Evolutionary conservation across 2,329 filamentous ascomycete genomes (phyloP).

Genomic region (Thermochaetoides dissita): DNA sequence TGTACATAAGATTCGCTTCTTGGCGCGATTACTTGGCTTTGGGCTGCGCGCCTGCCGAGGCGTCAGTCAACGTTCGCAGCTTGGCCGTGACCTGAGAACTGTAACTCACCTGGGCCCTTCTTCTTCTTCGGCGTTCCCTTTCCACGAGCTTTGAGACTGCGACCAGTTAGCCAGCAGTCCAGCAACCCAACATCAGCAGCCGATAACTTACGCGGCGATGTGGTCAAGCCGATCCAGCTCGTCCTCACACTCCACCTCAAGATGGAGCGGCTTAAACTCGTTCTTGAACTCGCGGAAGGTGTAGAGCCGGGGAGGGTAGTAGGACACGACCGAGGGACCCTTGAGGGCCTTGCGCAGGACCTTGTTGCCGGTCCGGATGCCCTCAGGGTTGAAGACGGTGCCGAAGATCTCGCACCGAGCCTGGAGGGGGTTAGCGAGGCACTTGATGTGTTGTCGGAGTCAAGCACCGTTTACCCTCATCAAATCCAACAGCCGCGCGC

Average conservation of each 20-base stretch:
- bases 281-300: constrained; percentile 62
- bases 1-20: neutral
- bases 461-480: constrained; percentile 48
- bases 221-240: constrained; percentile 71
- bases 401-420: constrained; percentile 85
- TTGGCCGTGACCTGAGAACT: too few species aligned
- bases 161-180: constrained; percentile 7
- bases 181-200: neutral
- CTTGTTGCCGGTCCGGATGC: constrained; percentile 76
- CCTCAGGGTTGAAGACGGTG: constrained; percentile 76
- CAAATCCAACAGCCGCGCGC: constrained; percentile 52
- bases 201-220: constrained; percentile 44
- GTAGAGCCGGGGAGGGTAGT: constrained; percentile 68
- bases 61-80: too few species aligned
- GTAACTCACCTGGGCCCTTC: constrained; percentile 26
- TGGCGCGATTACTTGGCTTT: constrained; percentile 9
- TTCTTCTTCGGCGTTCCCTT: constrained; percentile 89
- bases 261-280: constrained; percentile 45
- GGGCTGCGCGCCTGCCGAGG: too few species aligned
- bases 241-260: constrained; percentile 57
- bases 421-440: constrained; percentile 30
- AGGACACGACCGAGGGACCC: constrained; percentile 70
- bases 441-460: too few species aligned
- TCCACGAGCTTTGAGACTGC: constrained; percentile 60
- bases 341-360: constrained; percentile 75